These are phyloP conservation scores for Fusarium proliferatum DNA, from an alignment of 2,329 filamentous ascomycete genomes.

Conservation along the genomic window DNA sequence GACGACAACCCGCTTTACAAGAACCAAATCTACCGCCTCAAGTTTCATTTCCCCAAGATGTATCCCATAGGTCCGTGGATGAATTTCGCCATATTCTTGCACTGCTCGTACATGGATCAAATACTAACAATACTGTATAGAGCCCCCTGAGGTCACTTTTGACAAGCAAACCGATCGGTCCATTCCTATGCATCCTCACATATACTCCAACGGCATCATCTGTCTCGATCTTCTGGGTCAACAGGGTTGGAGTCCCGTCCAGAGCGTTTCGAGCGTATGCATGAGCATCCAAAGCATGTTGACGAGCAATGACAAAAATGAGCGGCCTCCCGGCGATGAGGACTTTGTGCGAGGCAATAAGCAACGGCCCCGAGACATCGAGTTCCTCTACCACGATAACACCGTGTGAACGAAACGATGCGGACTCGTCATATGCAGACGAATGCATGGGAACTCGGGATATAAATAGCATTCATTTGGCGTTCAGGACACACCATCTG, in stretches of 20 bases:
- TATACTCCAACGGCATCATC: slow-evolving; percentile 99
- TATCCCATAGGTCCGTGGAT: slow-evolving; percentile 85
- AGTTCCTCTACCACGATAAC: slow-evolving; percentile 94
- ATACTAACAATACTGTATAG: slow-evolving; percentile 57
- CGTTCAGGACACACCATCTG: slow-evolving; percentile 30
- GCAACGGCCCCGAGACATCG: slow-evolving; percentile 85
- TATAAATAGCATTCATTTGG: slow-evolving; percentile 40
- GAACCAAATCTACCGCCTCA: slow-evolving; percentile 82
- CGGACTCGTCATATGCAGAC: background rate
- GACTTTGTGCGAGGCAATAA: slow-evolving; percentile 87
- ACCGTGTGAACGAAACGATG: slow-evolving; percentile 62
- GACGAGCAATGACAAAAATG: slow-evolving; percentile 91
- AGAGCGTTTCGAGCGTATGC: slow-evolving; percentile 96
- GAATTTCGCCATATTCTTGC: background rate
- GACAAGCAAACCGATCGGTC: slow-evolving; percentile 70
- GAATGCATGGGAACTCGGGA: slow-evolving; percentile 8
- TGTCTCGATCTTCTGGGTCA: slow-evolving; percentile 91
- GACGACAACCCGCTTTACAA: slow-evolving; percentile 91
- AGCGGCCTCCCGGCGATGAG: slow-evolving; percentile 89
- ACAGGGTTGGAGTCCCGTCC: slow-evolving; percentile 94
- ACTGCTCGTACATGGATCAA: background rate
- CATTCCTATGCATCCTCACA: slow-evolving; percentile 95
- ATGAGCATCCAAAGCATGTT: slow-evolving; percentile 99
- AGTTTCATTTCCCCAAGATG: slow-evolving; percentile 83
- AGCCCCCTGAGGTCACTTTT: slow-evolving; percentile 95